Conservation (phyloP, 2,329 filamentous ascomycete species). For the Aureobasidium sp. region DNA sequence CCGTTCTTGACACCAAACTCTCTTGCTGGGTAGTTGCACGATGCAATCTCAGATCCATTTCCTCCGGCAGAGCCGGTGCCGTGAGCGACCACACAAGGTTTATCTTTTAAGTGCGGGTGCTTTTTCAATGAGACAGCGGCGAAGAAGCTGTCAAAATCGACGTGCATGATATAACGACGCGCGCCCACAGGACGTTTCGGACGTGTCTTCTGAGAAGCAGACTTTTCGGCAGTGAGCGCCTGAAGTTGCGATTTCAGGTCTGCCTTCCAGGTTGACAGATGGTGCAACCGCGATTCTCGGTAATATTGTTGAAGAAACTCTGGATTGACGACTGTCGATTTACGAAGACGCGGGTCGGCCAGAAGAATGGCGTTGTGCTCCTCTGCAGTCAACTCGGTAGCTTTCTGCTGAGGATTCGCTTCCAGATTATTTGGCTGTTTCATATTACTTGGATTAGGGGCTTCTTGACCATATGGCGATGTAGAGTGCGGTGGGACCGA, state of each 20-base stretch:
- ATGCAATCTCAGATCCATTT: conserved; percentile 82
- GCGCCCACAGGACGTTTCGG: conserved; percentile 53
- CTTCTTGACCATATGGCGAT: background rate
- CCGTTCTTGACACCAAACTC: conserved; percentile 87
- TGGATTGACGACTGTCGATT: conserved; percentile 86
- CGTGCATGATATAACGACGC: conserved; percentile 81
- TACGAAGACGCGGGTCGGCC: conserved; percentile 74
- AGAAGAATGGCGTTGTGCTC: conserved; percentile 85
- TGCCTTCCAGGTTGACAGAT: conserved; percentile 94
- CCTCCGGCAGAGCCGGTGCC: conserved; percentile 54
- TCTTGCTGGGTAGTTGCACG: conserved; percentile 90
- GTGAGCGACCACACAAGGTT: conserved; percentile 84
- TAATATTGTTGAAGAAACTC: conserved; percentile 94
- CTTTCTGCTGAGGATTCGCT: conserved; percentile 26
- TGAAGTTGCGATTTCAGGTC: conserved; percentile 87
- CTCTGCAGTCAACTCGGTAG: conserved; percentile 65
- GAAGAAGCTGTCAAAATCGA: conserved; percentile 98
- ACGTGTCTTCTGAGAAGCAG: conserved; percentile 41
- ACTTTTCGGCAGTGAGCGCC: conserved; percentile 65
- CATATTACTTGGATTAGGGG: background rate
- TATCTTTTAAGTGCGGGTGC: conserved; percentile 65
- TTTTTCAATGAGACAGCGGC: conserved; percentile 83
- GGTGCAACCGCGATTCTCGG: conserved; percentile 87
- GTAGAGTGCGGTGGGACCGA: background rate
- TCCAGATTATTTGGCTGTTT: conserved; percentile 3